A percentile compares a stretch with the other conserved stretches of the same genome.
Conservation (phyloP, 345 rosid genomes). For the Eucalyptus pauciflora region DNA sequence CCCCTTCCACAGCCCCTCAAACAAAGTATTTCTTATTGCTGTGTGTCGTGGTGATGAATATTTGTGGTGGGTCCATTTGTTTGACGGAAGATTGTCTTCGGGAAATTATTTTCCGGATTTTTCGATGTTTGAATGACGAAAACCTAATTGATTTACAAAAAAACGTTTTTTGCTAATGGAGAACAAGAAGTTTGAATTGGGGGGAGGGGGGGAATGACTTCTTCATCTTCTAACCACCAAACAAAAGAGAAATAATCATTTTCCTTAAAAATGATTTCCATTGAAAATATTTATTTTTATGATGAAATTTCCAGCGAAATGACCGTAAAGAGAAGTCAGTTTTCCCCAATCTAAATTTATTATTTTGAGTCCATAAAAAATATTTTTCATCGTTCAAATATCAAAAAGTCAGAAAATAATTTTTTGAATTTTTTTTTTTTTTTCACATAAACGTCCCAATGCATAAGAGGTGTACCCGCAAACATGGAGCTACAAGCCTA, state of each 20-base stretch:
- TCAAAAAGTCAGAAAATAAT: neutral
- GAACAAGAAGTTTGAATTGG: neutral
- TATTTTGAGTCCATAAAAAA: neutral
- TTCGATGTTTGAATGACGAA: accelerated
- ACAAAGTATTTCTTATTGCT: neutral
- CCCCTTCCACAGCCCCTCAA: neutral
- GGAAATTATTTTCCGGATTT: neutral
- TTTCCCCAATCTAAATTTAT: neutral
- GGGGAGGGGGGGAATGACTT: too few species aligned
- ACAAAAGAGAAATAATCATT: neutral
- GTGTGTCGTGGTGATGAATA: neutral
- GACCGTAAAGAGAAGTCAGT: accelerated
- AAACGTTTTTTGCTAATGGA: neutral
- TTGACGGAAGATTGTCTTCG: neutral
- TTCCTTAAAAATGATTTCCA: neutral
- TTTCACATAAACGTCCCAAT: neutral
- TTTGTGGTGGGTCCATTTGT: neutral
- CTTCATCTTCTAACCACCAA: neutral
- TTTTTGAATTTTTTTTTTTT: too few species aligned
- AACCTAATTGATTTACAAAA: neutral
- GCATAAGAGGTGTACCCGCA: neutral
- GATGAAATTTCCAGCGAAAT: neutral
- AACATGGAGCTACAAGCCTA: neutral
- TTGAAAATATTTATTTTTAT: neutral
- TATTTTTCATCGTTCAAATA: neutral